These are phyloP conservation scores for Aspergillus ostianus DNA, from an alignment of 495 filamentous ascomycete genomes.

Conservation along the genomic window DNA sequence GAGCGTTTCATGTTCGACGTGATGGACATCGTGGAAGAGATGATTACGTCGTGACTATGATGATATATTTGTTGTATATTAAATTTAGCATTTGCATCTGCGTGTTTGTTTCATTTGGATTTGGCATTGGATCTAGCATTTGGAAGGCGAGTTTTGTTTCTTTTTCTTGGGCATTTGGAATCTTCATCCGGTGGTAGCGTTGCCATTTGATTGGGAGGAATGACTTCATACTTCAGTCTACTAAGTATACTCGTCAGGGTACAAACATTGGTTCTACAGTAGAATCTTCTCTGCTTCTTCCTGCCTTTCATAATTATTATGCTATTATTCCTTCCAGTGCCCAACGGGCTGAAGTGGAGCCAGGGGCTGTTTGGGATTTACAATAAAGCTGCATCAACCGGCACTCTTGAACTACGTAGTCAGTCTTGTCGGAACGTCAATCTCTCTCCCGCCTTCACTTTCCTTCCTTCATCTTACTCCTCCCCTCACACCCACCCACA, in stretches of 20 bases:
- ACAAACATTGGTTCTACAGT: too few relatives aligned
- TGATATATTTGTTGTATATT: not conserved
- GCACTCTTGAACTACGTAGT: conserved; percentile 28
- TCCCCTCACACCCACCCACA: not conserved
- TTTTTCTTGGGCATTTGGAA: not conserved
- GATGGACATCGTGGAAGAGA: not conserved
- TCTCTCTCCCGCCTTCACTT: conserved; percentile 7
- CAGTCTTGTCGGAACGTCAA: conserved; percentile 4
- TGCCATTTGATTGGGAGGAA: not conserved
- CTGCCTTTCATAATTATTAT: not conserved
- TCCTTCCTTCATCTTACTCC: not conserved
- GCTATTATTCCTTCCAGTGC: not conserved
- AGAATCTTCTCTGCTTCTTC: not conserved
- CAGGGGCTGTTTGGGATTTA: conserved; percentile 5
- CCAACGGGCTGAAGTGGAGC: not conserved
- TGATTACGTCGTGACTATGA: conserved; percentile 1
- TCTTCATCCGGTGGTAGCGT: not conserved
- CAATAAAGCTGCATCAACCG: conserved; percentile 23
- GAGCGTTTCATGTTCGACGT: not conserved
- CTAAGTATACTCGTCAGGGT: not conserved
- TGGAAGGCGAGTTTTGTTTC: too few relatives aligned
- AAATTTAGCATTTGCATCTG: not conserved
- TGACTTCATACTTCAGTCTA: conserved; percentile 20
- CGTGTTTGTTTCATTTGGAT: not conserved
- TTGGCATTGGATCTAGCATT: too few relatives aligned